A percentile compares a stretch with the other conserved stretches of the same genome.
Conservation (phyloP, 179 eudicot genomes). For the Actinidia arguta region DNA sequence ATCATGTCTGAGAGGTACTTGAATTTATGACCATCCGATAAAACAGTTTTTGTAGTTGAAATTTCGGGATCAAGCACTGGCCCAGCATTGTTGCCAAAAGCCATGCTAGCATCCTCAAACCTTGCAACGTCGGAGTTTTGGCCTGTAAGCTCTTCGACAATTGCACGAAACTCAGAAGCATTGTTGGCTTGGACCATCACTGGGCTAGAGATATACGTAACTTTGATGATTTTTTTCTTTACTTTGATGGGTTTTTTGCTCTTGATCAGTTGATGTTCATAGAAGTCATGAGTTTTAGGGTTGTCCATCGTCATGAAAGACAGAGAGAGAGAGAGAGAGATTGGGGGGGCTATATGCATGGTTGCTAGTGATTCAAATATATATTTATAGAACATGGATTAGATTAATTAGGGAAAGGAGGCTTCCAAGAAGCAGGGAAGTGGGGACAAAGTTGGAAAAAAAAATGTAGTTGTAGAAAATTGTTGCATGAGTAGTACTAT, state of each 20-base stretch:
- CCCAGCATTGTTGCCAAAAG: neutral
- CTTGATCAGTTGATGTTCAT: slow-evolving; percentile 15
- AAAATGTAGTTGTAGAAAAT: neutral
- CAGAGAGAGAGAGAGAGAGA: slow-evolving; percentile 16
- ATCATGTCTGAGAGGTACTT: neutral
- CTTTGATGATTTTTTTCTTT: slow-evolving; percentile 40
- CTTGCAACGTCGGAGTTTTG: slow-evolving; percentile 20
- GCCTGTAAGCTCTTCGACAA: slow-evolving; percentile 54
- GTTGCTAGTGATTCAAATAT: neutral
- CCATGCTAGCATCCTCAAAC: neutral
- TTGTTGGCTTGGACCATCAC: slow-evolving; percentile 42
- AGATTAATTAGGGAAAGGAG: neutral
- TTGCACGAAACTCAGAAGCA: slow-evolving; percentile 47
- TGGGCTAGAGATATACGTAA: slow-evolving; percentile 52
- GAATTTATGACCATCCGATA: neutral
- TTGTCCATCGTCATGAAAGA: slow-evolving; percentile 16
- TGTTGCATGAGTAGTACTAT: neutral
- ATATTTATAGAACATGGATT: neutral
- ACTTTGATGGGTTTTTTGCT: slow-evolving; percentile 17
- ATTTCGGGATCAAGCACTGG: neutral
- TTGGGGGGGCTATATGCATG: neutral
- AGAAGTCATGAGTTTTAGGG: neutral
- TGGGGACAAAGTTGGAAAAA: neutral
- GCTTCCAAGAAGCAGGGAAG: neutral
- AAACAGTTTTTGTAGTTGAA: neutral